Base-by-base conservation (phyloP, 768 basidiomycete species). In the Coprinellus aureogranulatus region DNA sequence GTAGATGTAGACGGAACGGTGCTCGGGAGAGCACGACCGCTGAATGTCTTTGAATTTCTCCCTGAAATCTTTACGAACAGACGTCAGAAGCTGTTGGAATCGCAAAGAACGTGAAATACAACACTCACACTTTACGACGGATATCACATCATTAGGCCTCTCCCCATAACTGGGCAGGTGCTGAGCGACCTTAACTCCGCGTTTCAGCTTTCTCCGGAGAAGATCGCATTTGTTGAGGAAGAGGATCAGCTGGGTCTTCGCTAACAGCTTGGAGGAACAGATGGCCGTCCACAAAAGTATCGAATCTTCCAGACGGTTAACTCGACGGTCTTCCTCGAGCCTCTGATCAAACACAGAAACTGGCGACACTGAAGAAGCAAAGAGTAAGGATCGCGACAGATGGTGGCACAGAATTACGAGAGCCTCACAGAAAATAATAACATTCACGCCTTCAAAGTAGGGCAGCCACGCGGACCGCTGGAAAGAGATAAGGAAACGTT, bases 301-400 rank as follows among this genome's bases (percentile, higher is more conserved):
- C 0, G 87, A 87, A 69, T 90, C 89, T 64, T 90, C 85, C 25
- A 91, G 75, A 11, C 89, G 81, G 65, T 90, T 90, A 53, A 90
- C 82, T 26, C 77, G 75, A 5, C 75, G 74, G 66, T 91, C 89
- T 71, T 92, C 89, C 57, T 85, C 78, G 0, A 89, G 74, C 16
- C 80, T 75, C 66, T 92, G 87, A 67, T 92, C 89, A 61, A 92
- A 92, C 47, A 87, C 88, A 18, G 88, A 90, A 42, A 92, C 80
- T 8, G 90, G 90, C 1, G 88, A 86, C 22, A 92, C 77, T 79
- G 54, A 31, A 39, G n/a, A 37, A 30, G 34, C 8, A 6, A 5
- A 37, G 34, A 8, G 46, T n/a, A 37, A 30, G 11, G 18, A 16
- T 6, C 22, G 42, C 54, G 20, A 60, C 23, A 3, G 11, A 18